Percentiles rank a stretch among this genome's conserved stretches.
These are phyloP conservation scores for Pseudohyphozyma bogoriensis DNA, from an alignment of 768 basidiomycete species.

Conservation along the genomic window DNA sequence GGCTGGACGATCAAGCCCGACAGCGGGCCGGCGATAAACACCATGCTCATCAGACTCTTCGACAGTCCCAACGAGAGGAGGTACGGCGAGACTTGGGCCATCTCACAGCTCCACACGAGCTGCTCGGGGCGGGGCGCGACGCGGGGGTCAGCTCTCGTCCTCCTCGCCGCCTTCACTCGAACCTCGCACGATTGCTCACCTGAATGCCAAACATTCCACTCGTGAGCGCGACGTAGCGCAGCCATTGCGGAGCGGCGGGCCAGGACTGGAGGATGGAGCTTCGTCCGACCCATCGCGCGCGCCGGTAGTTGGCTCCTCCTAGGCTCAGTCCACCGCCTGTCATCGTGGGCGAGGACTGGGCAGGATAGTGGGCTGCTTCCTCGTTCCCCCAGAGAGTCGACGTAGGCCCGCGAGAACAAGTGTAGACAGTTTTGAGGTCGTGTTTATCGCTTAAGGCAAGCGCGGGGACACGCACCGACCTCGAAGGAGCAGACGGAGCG, in stretches of 20 bases:
- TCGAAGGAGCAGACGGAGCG: no score
- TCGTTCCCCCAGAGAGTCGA: no score
- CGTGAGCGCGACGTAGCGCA: neutral
- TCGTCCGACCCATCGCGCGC: slow-evolving; percentile 16
- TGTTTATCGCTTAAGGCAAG: no score
- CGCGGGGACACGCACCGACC: no score
- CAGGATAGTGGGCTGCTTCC: no score
- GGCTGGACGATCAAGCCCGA: slow-evolving; percentile 88
- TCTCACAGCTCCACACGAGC: slow-evolving; percentile 87
- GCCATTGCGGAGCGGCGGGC: slow-evolving; percentile 46
- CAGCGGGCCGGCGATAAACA: slow-evolving; percentile 84
- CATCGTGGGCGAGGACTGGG: no score
- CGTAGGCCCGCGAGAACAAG: no score
- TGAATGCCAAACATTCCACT: neutral
- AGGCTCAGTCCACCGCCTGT: no score
- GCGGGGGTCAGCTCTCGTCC: slow-evolving; percentile 44
- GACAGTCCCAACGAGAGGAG: slow-evolving; percentile 76
- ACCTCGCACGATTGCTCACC: neutral
- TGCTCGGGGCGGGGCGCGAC: no score
- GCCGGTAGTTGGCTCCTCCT: no score
- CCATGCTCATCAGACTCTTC: slow-evolving; percentile 76
- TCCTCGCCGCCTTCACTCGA: neutral
- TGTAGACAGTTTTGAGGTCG: no score
- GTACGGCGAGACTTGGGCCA: slow-evolving; percentile 85
- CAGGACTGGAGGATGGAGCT: neutral